Conservation (phyloP, 257 asterid species). For the Penstemon eatonii region DNA sequence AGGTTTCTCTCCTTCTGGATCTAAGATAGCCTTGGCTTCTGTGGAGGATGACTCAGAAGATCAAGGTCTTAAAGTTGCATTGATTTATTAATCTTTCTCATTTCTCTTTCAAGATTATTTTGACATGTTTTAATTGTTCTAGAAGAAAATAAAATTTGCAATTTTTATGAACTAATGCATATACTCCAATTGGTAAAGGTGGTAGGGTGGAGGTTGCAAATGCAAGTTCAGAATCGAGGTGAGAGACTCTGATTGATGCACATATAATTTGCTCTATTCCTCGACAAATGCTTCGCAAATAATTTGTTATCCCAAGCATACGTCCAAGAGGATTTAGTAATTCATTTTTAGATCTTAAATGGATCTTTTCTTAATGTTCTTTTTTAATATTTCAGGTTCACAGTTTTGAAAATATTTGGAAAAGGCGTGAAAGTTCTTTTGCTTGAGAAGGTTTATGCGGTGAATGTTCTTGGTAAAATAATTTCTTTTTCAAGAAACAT, state of each 20-base stretch:
- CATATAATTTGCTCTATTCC: conserved; percentile 19
- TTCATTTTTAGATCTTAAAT: conserved; percentile 11
- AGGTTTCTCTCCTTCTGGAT: conserved; percentile 68
- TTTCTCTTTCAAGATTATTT: too few relatives aligned
- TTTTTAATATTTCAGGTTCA: conserved; percentile 38
- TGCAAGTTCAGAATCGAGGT: conserved; percentile 50
- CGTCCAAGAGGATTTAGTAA: conserved; percentile 1
- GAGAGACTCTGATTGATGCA: conserved; percentile 16
- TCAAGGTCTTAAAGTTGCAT: conserved; percentile 43
- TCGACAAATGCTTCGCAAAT: not conserved
- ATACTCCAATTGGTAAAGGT: conserved; percentile 42
- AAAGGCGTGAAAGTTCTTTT: conserved; percentile 67
- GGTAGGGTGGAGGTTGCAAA: conserved; percentile 37
- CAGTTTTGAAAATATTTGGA: conserved; percentile 42
- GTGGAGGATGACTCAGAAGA: conserved; percentile 45
- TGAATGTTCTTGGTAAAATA: conserved; percentile 82
- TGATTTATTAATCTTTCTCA: too few relatives aligned
- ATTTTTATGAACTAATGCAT: conserved; percentile 27
- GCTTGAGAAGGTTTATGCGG: conserved; percentile 69
- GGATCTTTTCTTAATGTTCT: not conserved
- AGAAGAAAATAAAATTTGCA: too few relatives aligned
- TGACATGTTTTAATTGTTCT: too few relatives aligned
- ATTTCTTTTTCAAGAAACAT: conserved; percentile 15
- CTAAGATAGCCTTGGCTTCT: conserved; percentile 48
- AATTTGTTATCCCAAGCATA: not conserved